Evolutionary conservation across 2,329 filamentous ascomycete genomes (phyloP), one percentile per base, ranked within the genome.

Genomic region (Xylariaceae sp.): DNA sequence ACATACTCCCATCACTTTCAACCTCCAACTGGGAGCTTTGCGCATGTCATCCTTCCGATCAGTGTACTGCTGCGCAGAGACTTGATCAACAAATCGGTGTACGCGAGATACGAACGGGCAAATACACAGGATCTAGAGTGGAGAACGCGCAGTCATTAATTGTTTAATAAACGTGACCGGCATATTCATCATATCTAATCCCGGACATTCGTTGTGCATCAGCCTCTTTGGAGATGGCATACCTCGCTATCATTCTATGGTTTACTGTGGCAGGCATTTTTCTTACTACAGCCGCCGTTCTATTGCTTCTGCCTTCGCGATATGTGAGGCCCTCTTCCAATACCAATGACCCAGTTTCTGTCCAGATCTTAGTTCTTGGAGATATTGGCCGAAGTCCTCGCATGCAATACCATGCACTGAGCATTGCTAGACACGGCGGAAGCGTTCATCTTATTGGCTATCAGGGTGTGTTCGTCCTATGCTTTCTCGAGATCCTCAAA

Each of bases 361-460:
- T 93, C 36, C 91, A 96, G 72, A 84, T 99, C 46, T 81, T 99
- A 13, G 94, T 99, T 15, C 82, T 99, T 23, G 94, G 94, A 37
- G 94, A 99, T 68, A 92, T 99, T 70, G 94, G 94, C 32, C 85
- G 92, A 39, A 97, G 93, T 70, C 94, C 94, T 43, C 91, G 94
- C 51, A 99, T 99, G 93, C 92, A 97, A 69, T 97, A 99, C 66
- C 94, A 99, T 81, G 93, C 93, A 16, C 78, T 96, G 63, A 97
- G 93, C 70, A 86, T 97, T 66, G 91, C 91, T 33, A 89, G 87
- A 65, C 86, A 92, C 67, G 91, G 91, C 20, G 88, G 86, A 6
- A 80, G 81, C 27, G 93, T 97, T 16, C 86, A 93, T 69, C 76
- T 99, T 10, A 87, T 99, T 63, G 94, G 93, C 39, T 97, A 97